Base-by-base conservation (phyloP, 2,329 filamentous ascomycete genomes). In the Teratosphaeria destructans region DNA sequence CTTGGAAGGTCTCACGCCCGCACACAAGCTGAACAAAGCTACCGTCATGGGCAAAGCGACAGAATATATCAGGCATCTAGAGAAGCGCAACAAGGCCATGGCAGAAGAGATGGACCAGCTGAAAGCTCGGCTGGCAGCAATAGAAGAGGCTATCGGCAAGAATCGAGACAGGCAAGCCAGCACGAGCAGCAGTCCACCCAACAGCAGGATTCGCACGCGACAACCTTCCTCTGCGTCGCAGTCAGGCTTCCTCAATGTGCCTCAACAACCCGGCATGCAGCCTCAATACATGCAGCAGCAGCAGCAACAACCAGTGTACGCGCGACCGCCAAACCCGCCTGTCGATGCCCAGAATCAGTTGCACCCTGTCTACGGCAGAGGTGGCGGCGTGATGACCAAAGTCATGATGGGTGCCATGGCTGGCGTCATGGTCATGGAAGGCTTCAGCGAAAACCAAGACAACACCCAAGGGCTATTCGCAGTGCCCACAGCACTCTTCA, bases 1-100 rank as follows among this genome's bases (percentile, higher is more conserved):
- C 57, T 78, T 94, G 10, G 78, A 79, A 62, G 78, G 78, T 57
- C 87, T 90, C 2, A 78, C 78, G 2, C 89, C 91, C 0, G 90
- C 91, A 5, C 92, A 95, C 76, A 97, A 97, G 74, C 79, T 96
- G 32, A 97, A 97, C 78, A 97, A 97, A 74, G 93, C 93, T n/a
- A 96, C 92, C 2, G 90, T 97, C 56, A 77, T 97, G 52, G 92
- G 90, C 65, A 97, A 97, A 74, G 93, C 93, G 2, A 96, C 93
- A 5, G 93, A 97, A 72, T 97, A 97, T 67, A 97, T 97, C 65
- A 84, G 87, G 43, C 92, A 97, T 74, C 78, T 97, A 1, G 93
- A 97, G 74, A 95, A 95, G 76, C 85, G 91, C 12, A 95, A 95
- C 68, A 88, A 85, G 65, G 85, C 88, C 5, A 78, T 96, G 10